A percentile compares a stretch with the other conserved stretches of the same genome.
Conservation (phyloP, 2,329 filamentous ascomycete species). For the Diatrype stigma region DNA sequence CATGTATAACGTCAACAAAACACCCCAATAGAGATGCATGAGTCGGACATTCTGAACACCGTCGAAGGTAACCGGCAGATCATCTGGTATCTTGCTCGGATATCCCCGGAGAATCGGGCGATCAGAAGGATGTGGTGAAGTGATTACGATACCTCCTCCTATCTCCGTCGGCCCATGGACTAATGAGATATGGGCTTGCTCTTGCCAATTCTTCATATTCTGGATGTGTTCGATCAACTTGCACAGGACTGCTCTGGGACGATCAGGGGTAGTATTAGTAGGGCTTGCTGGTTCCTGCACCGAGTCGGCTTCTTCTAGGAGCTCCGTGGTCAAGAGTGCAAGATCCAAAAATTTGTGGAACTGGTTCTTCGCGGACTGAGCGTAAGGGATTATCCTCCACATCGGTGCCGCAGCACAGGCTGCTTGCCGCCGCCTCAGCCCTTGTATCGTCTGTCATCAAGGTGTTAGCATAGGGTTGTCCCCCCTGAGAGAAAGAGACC, state of each 20-base stretch:
- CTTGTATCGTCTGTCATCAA: conserved; percentile 11
- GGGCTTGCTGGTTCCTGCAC: neutral
- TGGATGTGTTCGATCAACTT: conserved; percentile 7
- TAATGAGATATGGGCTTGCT: conserved; percentile 1
- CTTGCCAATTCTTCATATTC: conserved; percentile 6
- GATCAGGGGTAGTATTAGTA: neutral
- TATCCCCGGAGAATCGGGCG: conserved; percentile 12
- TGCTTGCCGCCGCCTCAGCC: conserved; percentile 7
- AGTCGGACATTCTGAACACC: conserved; percentile 11
- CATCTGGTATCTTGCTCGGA: conserved; percentile 6
- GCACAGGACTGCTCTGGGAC: conserved; percentile 2
- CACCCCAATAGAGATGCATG: conserved; percentile 14
- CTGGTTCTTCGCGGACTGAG: conserved; percentile 8
- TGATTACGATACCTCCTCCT: neutral
- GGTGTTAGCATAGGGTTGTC: neutral
- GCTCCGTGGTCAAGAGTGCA: conserved; percentile 9
- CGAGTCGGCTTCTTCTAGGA: conserved; percentile 10
- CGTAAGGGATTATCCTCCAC: conserved; percentile 12
- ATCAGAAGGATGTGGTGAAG: neutral
- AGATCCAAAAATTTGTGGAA: conserved; percentile 16
- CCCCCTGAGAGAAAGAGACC: neutral
- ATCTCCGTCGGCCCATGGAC: neutral
- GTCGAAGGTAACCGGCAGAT: conserved; percentile 9
- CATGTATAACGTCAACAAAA: conserved; percentile 15
- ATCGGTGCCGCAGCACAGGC: conserved; percentile 12